Base-by-base conservation (phyloP, 371 early-diverging fungal species). In the Fennellomyces sp. region DNA sequence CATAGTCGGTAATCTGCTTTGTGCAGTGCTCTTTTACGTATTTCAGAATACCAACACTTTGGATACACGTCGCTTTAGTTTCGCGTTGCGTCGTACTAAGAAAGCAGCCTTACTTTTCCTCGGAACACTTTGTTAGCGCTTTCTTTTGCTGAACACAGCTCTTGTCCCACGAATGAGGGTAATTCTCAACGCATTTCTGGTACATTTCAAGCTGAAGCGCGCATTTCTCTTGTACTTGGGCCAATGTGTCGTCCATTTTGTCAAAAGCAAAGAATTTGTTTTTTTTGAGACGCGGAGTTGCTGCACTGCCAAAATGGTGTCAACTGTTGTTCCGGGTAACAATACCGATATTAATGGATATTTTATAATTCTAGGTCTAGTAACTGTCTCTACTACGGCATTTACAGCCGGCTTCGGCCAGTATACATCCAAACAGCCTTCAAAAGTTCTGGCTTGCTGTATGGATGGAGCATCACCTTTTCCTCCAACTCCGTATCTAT, bases 101-200 rank as follows among this genome's bases (percentile, higher is more conserved):
- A 52, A 52, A 6, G n/a, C 11, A 23, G n/a, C 2, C 52, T 59
- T 51, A 89, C 91, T 89, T 88, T 69, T 91, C 87, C 71, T 93
- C 92, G 0, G 92, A 87, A 61, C 94, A 93, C 64, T 85, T 86
- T 27, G 90, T 91, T 27, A 93, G 78, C 7, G 91, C 91, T 26
- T 82, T 68, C 52, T 88, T 88, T 65, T 91, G 85, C 48, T 85
- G 83, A 21, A 80, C 68, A 69, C 94, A 93, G 45, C 78, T 83
- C 21, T 82, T 72, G 60, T 87, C 85, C 94, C 94, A 92, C 48
- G 83, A 78, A 10, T 85, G 74, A 21, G 86, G 87, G 67, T 93
- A 83, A 61, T 78, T 83, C 21, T 91, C 91, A 27, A 93, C 86
- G 61, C 94, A 93, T 31, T 80, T 78, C 55, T 89, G 90, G 70